These are phyloP conservation scores for Nakaseomyces kungkrabaensis DNA, from an alignment of 1,139 yeast species.

Conservation along the genomic window DNA sequence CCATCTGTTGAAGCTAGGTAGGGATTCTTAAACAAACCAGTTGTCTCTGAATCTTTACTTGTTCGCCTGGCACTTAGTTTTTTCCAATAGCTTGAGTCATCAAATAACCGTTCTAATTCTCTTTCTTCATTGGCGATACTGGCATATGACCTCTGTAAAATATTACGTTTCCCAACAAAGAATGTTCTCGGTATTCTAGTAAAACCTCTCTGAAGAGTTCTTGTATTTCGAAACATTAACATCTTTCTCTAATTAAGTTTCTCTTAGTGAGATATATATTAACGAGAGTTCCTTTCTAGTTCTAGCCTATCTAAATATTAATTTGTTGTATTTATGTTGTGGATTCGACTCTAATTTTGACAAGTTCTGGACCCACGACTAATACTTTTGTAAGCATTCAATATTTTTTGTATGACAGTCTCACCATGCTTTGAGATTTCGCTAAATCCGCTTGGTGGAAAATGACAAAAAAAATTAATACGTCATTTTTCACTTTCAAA, in stretches of 20 bases:
- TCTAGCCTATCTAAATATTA: too few species aligned
- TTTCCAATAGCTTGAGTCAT: constrained; percentile 18
- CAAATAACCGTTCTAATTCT: constrained; percentile 13
- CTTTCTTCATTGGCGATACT: not conserved
- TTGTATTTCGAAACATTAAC: not conserved
- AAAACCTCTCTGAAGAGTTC: not conserved
- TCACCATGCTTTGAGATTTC: too few species aligned
- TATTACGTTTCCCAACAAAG: not conserved
- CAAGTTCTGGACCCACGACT: too few species aligned
- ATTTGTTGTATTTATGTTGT: too few species aligned
- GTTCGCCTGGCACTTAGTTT: constrained; percentile 2
- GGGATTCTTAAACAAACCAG: constrained; percentile 71
- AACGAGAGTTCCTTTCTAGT: too few species aligned
- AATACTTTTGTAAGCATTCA: too few species aligned
- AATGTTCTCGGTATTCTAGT: not conserved
- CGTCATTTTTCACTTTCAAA: not conserved
- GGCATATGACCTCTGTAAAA: not conserved
- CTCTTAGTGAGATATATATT: too few species aligned
- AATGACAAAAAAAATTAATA: not conserved
- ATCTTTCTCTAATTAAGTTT: not conserved
- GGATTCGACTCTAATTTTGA: too few species aligned
- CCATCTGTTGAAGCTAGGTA: constrained; percentile 63
- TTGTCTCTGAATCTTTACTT: constrained; percentile 11
- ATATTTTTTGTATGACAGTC: too few species aligned
- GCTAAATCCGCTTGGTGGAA: not conserved